Conservation (phyloP, 1,139 yeast species). For the Hyphopichia buzzinii region DNA sequence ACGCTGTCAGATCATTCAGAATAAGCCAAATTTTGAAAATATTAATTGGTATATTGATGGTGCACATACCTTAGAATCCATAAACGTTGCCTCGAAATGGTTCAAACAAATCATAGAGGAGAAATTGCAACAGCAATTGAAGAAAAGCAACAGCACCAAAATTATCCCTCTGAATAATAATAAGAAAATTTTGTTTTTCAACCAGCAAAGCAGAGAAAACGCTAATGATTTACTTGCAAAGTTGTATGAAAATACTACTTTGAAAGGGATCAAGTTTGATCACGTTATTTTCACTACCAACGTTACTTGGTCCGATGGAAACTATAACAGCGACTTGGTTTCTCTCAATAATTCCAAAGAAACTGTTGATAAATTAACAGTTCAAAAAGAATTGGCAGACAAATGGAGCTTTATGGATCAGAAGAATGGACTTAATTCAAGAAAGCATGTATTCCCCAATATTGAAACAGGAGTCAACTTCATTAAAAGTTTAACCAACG, state of each 20-base stretch:
- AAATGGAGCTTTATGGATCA: constrained; percentile 64
- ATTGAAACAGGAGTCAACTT: constrained; percentile 72
- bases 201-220: constrained; percentile 88
- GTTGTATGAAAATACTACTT: constrained; percentile 38
- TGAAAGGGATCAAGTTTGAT: constrained; percentile 49
- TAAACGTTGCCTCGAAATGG: constrained; percentile 81
- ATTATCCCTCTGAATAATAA: constrained; percentile 11
- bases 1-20: constrained; percentile 73
- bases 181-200: constrained; percentile 63
- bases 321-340: constrained; percentile 76
- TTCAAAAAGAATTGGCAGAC: constrained; percentile 74
- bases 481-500: constrained; percentile 43
- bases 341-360: constrained; percentile 81
- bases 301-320: constrained; percentile 84
- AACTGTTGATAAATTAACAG: constrained; percentile 69
- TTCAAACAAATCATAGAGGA: constrained; percentile 42
- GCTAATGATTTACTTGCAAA: constrained; percentile 61
- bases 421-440: constrained; percentile 22
- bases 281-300: constrained; percentile 87
- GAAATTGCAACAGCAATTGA: constrained; percentile 3
- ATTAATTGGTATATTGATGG: constrained; percentile 88
- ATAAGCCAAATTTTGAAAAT: constrained; percentile 38
- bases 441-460: constrained; percentile 61
- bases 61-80: constrained; percentile 90
- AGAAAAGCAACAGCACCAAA: constrained; percentile 2